Conservation (phyloP, 495 filamentous ascomycete species). For the Tuber indicum region DNA sequence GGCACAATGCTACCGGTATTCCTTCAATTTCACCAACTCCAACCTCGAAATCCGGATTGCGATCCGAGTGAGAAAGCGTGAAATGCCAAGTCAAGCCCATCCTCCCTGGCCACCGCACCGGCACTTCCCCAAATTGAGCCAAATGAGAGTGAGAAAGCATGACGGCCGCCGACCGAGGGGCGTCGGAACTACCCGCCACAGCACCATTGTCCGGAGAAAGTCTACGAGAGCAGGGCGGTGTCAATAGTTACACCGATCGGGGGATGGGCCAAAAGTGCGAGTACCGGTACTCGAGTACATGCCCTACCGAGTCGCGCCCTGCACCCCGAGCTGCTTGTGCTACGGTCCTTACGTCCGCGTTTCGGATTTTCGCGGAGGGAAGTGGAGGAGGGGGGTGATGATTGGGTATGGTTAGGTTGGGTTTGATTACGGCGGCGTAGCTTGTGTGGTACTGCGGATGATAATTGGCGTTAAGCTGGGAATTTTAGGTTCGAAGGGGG, state of each 20-base stretch:
- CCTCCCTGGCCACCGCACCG: not conserved
- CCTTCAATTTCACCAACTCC: not conserved
- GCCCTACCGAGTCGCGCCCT: not conserved
- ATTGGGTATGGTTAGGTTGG: not conserved
- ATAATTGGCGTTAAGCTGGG: not conserved
- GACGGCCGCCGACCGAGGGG: not conserved
- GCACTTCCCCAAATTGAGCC: not conserved
- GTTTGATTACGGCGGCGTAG: not conserved
- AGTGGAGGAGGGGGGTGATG: not conserved
- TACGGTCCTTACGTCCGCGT: not conserved
- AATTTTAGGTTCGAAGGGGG: not conserved
- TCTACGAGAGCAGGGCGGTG: not conserved
- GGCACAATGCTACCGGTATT: no score
- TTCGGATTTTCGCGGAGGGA: not conserved
- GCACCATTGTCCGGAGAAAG: not conserved
- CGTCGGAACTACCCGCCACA: not conserved
- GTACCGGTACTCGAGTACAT: not conserved
- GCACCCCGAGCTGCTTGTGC: not conserved
- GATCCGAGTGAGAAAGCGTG: not conserved
- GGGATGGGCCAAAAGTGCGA: not conserved
- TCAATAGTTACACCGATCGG: not conserved
- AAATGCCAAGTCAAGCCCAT: not conserved
- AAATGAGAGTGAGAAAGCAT: not conserved
- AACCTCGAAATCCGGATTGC: not conserved
- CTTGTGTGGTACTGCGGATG: not conserved